Base-by-base conservation (phyloP, 73 alveolate genomes). In the Symbiodinium pilosum region DNA sequence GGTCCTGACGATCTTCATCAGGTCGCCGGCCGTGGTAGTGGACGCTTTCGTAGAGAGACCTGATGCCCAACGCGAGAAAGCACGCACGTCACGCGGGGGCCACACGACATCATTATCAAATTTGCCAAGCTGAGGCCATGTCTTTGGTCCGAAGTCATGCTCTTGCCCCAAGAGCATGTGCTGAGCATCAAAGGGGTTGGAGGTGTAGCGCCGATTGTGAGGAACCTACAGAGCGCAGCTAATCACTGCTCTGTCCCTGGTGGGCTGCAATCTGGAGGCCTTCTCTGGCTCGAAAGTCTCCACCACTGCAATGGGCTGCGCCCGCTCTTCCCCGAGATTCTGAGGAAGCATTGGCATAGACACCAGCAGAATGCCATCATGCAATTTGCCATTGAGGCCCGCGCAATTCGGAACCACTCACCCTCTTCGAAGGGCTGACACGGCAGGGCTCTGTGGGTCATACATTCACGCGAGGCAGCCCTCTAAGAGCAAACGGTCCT, bases 401-500 rank as follows among this genome's bases (percentile, higher is more conserved):
- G 36, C 14, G 38, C 77, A 64, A 91, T 26, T 32, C 87, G 87
- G 88, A 91, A 91, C 97, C 97, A 91, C 52, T 91, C 97, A 4
- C 75, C 97, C 47, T 91, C 97, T 91, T 91, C 97, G 81, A 91
- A 91, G 81, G 97, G 97, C 97, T 91, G 97, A 43, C 88, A 11
- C 21, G 77, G 77, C 77, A 64, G 77, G 30, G 32, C 28, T 20
- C 7, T 26, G 26, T 20, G 7, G 26, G 32, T 47, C 59, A 47
- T 47, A 14, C 59, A 9, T 47, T 47, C 59, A 47, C n/a, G n/a
- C n/a, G n/a, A n/a, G n/a, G n/a, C n/a, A n/a, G n/a, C n/a, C n/a
- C n/a, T n/a, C n/a, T n/a, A n/a, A n/a, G n/a, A n/a, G n/a, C n/a
- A n/a, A n/a, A n/a, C n/a, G n/a, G n/a, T 38, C 97, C 97, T 91